Conservation (phyloP, 78 protist species). For the Chrysochromulina tobinii region DNA sequence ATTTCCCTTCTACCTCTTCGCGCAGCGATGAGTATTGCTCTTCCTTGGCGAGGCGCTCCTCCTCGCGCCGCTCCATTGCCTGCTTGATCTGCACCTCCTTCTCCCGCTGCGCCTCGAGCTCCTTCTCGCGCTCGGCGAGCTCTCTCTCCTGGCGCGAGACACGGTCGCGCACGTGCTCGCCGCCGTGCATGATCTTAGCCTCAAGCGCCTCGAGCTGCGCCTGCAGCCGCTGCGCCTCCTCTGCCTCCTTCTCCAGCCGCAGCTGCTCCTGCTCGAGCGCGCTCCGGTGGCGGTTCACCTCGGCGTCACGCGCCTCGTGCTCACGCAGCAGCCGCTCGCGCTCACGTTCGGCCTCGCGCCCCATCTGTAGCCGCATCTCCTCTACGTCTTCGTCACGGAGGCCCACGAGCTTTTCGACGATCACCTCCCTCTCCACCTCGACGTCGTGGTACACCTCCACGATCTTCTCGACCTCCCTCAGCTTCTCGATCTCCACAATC, state of each 20-base stretch:
- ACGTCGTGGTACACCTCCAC: not conserved
- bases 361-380: not conserved
- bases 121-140: not conserved
- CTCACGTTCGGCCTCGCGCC: too few relatives aligned
- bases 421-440: not conserved
- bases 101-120: not conserved
- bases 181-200: not conserved
- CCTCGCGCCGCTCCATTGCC: not conserved
- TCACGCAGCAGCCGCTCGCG: too few relatives aligned
- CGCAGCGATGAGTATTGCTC: not conserved
- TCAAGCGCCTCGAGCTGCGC: not conserved
- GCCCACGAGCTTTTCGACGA: not conserved
- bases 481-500: too few relatives aligned
- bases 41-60: slow-evolving; percentile 11
- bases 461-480: not conserved
- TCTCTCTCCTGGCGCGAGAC: not conserved
- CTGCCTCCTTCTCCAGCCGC: not conserved
- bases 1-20: slow-evolving; percentile 43
- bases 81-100: not conserved
- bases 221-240: not conserved
- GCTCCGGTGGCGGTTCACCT: too few relatives aligned
- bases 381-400: not conserved
- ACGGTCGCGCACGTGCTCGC: not conserved
- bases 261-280: too few relatives aligned
- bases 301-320: too few relatives aligned